phyloP scores from a whole-genome alignment of 179 eudicot species.

The Pouteria campechiana region DNA sequence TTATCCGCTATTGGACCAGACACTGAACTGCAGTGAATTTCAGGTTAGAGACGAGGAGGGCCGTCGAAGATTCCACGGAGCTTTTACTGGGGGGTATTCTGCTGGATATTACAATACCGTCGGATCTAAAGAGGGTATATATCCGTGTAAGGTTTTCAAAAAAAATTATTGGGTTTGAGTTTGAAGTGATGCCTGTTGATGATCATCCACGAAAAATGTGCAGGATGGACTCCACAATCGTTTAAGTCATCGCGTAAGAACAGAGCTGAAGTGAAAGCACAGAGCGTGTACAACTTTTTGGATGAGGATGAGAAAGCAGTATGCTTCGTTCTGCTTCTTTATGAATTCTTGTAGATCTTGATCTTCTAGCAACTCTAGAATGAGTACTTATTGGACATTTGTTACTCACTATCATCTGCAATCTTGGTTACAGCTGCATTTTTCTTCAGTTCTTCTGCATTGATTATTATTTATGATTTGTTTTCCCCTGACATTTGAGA shows the following conservation, averaged over 20 bases:
- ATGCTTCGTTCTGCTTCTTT: slow-evolving; percentile 16
- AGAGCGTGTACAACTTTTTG: slow-evolving; percentile 57
- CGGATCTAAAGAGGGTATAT: slow-evolving; percentile 89
- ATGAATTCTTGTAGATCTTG: not conserved
- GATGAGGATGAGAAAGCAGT: slow-evolving; percentile 93
- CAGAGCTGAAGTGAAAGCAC: slow-evolving; percentile 72
- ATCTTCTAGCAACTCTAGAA: too few relatives aligned
- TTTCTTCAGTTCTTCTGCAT: too few relatives aligned
- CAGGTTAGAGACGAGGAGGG: slow-evolving; percentile 98
- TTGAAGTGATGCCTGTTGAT: not conserved
- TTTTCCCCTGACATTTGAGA: too few relatives aligned
- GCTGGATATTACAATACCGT: slow-evolving; percentile 94
- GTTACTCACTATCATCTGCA: too few relatives aligned
- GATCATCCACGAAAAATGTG: not conserved
- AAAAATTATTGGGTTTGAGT: not conserved
- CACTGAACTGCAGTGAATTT: too few relatives aligned
- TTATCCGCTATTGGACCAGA: too few relatives aligned
- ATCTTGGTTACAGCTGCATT: too few relatives aligned
- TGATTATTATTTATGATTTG: too few relatives aligned
- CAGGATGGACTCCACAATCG: slow-evolving; percentile 92
- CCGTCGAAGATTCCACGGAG: slow-evolving; percentile 94
- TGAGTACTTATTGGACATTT: too few relatives aligned
- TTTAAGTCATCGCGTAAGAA: slow-evolving; percentile 88
- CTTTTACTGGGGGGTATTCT: slow-evolving; percentile 91
- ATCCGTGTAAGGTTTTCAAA: not conserved